Percentiles rank a stretch among this genome's conserved stretches.
These are phyloP conservation scores for Candida bentonensis DNA, from an alignment of 805 yeast species.

Conservation along the genomic window DNA sequence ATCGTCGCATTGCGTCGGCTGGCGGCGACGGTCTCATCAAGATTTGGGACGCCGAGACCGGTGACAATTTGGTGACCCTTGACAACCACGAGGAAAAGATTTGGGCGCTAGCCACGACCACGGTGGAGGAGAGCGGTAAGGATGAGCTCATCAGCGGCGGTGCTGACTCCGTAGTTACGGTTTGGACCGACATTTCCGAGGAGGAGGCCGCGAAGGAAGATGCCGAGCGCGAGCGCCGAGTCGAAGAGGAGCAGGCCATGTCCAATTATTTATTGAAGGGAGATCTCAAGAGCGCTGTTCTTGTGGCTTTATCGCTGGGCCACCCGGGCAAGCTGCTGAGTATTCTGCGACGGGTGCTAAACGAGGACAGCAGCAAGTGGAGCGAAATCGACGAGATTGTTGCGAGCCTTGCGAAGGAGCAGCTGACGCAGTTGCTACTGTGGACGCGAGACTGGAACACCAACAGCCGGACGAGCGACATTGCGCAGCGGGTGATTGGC, in stretches of 20 bases:
- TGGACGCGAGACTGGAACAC: conserved; percentile 93
- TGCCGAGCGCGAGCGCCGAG: conserved; percentile 38
- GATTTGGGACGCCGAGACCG: conserved; percentile 68
- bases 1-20: conserved; percentile 43
- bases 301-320: conserved; percentile 70
- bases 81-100: conserved; percentile 89
- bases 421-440: conserved; percentile 45
- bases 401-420: conserved; percentile 40
- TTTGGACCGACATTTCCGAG: conserved; percentile 83
- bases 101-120: conserved; percentile 67
- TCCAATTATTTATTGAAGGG: conserved; percentile 55
- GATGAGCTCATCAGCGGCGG: conserved; percentile 70
- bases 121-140: conserved; percentile 55
- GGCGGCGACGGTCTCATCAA: conserved; percentile 95
- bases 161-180: conserved; percentile 82
- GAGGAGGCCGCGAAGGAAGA: conserved; percentile 43
- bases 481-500: conserved; percentile 65
- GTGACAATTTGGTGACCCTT: conserved; percentile 70
- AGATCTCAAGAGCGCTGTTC: conserved; percentile 83
- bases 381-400: conserved; percentile 54
- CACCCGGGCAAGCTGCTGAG: conserved; percentile 76
- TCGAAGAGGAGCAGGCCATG: conserved; percentile 83
- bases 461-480: conserved; percentile 62
- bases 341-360: conserved; percentile 31
- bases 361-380: conserved; percentile 39